Base-by-base conservation (phyloP, 2,329 filamentous ascomycete genomes). In the Talaromyces pinophilus region DNA sequence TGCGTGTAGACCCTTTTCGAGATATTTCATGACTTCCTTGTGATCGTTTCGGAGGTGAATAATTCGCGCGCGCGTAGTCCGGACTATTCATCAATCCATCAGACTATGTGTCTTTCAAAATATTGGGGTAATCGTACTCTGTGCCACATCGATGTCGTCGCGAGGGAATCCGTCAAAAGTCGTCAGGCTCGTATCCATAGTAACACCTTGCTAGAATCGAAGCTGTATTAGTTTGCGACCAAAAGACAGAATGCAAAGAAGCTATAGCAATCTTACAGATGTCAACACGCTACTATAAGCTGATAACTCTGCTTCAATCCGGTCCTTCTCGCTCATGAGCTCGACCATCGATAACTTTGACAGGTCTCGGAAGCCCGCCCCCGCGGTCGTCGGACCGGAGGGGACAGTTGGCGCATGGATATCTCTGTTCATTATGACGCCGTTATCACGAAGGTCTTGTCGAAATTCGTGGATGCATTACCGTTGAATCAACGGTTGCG, bases 41-140 rank as follows among this genome's bases (percentile, higher is more conserved):
- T 97, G 94, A 79, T 99, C 95, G 75, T 97, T 98, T 70, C 91
- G 89, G 46, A 98, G 84, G 71, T 89, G 85, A 71, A 98, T 95
- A 71, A 99, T 97, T 68, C 92, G 89, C 33, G 93, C 87, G 78
- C 95, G 86, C 44, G 93, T 97, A n/a, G 92, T 97, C 68, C 95
- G 92, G 75, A 99, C 92, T 96, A 25, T 11, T 8, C 3, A 40
- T 40, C 33, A 8, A 40, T 15, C 33, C 19, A n/a, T 46, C 42
- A 57, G 25, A 33, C 2, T 15, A 19, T 48, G 10, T 42, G 35
- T 44, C 1, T 64, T 46, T 63, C 19, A 17, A 33, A 33, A 33
- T 8, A 33, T 33, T 33, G 7, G 30, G 13, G 8, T 10, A 65
- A 11, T n/a, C 84, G 70, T 87, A 95, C 92, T 95, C 81, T 97